Conservation (phyloP, 257 asterid species). For the Cinchona pubescens region DNA sequence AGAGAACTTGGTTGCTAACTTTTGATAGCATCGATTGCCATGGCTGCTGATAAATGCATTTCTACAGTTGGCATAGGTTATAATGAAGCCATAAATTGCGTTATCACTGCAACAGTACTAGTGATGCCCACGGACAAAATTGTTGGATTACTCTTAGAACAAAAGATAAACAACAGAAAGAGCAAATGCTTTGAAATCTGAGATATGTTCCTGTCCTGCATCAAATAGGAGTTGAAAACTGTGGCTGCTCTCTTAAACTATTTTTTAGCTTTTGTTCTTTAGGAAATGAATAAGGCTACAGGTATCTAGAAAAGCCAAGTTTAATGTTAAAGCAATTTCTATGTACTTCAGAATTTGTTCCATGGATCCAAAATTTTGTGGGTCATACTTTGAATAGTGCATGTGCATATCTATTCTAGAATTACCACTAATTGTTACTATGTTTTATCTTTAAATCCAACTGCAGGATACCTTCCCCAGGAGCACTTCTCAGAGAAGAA, state of each 20-base stretch:
- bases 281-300: background rate
- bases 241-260: background rate
- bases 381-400: background rate
- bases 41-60: background rate
- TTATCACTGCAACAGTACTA: background rate
- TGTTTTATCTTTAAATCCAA: conserved; percentile 6
- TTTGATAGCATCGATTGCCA: background rate
- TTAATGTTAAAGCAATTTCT: background rate
- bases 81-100: background rate
- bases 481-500: conserved; percentile 61
- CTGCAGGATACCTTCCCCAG: conserved; percentile 76
- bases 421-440: background rate
- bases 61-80: background rate
- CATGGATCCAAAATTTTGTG: background rate
- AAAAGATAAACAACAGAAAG: background rate
- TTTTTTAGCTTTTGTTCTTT: background rate
- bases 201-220: background rate
- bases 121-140: background rate
- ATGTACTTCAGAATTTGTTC: background rate
- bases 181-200: background rate
- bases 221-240: background rate
- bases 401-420: background rate
- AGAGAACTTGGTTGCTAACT: background rate
- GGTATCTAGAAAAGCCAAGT: background rate
- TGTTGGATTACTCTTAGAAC: background rate